Evolutionary conservation across 2,329 filamentous ascomycete genomes (phyloP), one percentile per base, ranked within the genome.

Genomic region (Exophiala oligosperma): DNA sequence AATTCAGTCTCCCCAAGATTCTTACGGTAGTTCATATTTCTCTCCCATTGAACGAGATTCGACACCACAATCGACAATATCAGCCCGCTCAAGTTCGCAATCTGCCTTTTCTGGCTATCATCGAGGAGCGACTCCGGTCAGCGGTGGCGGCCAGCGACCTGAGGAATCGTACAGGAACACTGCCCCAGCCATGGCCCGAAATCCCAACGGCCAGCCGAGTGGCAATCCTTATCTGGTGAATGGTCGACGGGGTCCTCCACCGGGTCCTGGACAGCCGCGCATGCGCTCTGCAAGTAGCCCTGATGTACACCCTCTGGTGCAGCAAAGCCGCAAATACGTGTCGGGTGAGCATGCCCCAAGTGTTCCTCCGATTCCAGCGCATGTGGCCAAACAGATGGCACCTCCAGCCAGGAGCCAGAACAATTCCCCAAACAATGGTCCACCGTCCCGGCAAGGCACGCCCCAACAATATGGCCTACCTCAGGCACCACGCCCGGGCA

Each of bases 221-320:
- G 74, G 78, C 14, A 87, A 86, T 60, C 80, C 83, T 2, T 89
- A 89, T 68, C 79, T 81, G 55, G 79, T 81, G 59, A 84, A 84
- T 59, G 83, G 83, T 38, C 82, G 61, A 49, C 55, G 61, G 38
- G 61, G 61, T 11, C 61, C 56, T 4, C 37, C 52, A 6, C 49
- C 51, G 14, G 58, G 52, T 9, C 54, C 57, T 21, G 49, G 52
- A 3, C 60, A 59, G 56, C 49, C 86, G 88, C 69, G 92, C 65
- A 88, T 90, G 76, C 85, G 94, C 64, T 96, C 92, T 38, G 95
- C 95, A 69, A 97, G 93, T 76, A 97, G 92, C 63, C 93, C 94
- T 6, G 92, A 97, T 72, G 96, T 96, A 67, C 91, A 95, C 53
- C 83, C 86, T 53, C 81, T 83, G 63, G 81, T 81, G 49, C 79